Conservation (phyloP, 2,329 filamentous ascomycete species). For the Fusarium burgessii region DNA sequence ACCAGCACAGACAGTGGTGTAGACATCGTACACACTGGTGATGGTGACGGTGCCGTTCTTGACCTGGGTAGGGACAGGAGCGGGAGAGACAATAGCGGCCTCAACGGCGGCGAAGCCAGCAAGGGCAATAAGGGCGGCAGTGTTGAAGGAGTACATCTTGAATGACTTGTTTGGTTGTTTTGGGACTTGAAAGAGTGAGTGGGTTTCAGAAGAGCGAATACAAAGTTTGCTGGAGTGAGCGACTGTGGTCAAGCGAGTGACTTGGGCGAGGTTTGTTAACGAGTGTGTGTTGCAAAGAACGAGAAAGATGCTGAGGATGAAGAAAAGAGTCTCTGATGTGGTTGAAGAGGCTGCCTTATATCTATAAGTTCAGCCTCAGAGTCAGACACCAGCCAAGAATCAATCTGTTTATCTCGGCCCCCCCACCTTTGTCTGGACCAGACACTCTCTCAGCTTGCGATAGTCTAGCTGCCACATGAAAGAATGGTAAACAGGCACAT, state of each 20-base stretch:
- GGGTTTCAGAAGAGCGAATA: slow-evolving; percentile 21
- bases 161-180: slow-evolving; percentile 23
- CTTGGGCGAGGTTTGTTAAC: slow-evolving; percentile 39
- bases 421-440: slow-evolving; percentile 1
- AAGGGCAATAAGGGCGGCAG: slow-evolving; percentile 43
- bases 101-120: slow-evolving; percentile 41
- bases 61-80: slow-evolving; percentile 22
- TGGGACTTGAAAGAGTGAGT: slow-evolving; percentile 14
- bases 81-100: slow-evolving; percentile 18
- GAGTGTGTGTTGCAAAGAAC: slow-evolving; percentile 31
- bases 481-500: slow-evolving; percentile 33
- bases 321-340: background rate
- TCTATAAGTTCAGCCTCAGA: slow-evolving; percentile 21
- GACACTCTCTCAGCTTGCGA: slow-evolving; percentile 11
- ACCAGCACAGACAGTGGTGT: slow-evolving; percentile 58
- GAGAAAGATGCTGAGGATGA: slow-evolving; percentile 26
- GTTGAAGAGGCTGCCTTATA: slow-evolving; percentile 41
- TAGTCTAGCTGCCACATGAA: slow-evolving; percentile 24
- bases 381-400: background rate
- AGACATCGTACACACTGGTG: slow-evolving; percentile 52
- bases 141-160: slow-evolving; percentile 47
- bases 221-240: slow-evolving; percentile 18
- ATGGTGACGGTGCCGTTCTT: slow-evolving; percentile 46
- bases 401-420: background rate
- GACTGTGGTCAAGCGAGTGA: slow-evolving; percentile 43